phyloP scores from a whole-genome alignment of 176 grass and related monocot genomes.

The Eremochloa ophiuroides region DNA sequence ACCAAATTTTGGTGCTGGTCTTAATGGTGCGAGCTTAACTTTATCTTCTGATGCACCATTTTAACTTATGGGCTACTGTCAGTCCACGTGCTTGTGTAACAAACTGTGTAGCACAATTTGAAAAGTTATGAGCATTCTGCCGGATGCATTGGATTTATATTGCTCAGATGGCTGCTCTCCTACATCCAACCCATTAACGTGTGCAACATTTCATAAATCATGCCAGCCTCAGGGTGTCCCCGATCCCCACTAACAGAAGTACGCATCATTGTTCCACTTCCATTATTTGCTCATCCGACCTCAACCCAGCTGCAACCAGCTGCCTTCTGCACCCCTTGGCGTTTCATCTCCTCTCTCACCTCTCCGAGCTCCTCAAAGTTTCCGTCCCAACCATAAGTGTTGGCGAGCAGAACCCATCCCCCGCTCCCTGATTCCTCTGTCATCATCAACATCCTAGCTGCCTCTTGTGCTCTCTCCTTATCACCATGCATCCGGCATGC shows the following conservation, averaged over 20 bases:
- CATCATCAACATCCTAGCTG: slow-evolving; percentile 34
- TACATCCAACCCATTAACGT: slow-evolving; percentile 35
- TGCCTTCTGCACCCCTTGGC: slow-evolving; percentile 40
- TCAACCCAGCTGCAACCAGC: slow-evolving; percentile 47
- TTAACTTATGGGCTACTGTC: slow-evolving; percentile 24
- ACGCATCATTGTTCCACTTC: slow-evolving; percentile 28
- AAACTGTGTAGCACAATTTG: neutral
- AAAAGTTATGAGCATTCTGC: slow-evolving; percentile 12
- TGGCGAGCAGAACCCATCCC: slow-evolving; percentile 49
- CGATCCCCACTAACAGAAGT: slow-evolving; percentile 40
- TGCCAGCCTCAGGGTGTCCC: slow-evolving; percentile 33
- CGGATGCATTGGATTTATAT: slow-evolving; percentile 4
- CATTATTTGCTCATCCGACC: slow-evolving; percentile 21
- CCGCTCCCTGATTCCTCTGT: slow-evolving; percentile 37
- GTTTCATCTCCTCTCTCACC: slow-evolving; percentile 47
- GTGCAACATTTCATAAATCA: slow-evolving; percentile 42
- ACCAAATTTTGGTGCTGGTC: slow-evolving; percentile 32
- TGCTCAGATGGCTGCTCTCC: slow-evolving; percentile 24
- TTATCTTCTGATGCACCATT: slow-evolving; percentile 47
- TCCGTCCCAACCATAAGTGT: slow-evolving; percentile 40
- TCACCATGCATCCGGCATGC: slow-evolving; percentile 58
- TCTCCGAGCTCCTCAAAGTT: slow-evolving; percentile 48
- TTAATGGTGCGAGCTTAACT: slow-evolving; percentile 40
- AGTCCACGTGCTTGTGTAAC: neutral
- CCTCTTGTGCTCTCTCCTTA: slow-evolving; percentile 38